Evolutionary conservation across 2,329 filamentous ascomycete species (phyloP).

Genomic region (Metarhizium album): DNA sequence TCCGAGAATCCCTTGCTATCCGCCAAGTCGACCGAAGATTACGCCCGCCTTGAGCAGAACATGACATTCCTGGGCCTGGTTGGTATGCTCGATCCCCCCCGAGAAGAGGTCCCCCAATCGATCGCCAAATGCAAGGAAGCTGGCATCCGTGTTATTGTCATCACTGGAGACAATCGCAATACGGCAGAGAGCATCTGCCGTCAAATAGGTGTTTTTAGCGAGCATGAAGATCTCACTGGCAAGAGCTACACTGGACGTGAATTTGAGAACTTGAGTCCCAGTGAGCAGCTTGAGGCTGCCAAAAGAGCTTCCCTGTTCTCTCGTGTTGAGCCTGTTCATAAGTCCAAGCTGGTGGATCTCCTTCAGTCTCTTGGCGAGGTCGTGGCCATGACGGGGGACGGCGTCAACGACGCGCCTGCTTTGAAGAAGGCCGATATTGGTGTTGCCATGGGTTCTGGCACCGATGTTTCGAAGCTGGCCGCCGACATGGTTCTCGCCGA

Average conservation of each 20-base stretch:
- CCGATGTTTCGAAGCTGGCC: constrained; percentile 90
- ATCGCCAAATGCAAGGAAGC: constrained; percentile 85
- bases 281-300: constrained; percentile 73
- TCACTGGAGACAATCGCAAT: constrained; percentile 96
- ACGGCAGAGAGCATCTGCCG: constrained; percentile 97
- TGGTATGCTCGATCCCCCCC: constrained; percentile 93
- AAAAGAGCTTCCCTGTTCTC: constrained; percentile 87
- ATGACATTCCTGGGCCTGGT: constrained; percentile 91
- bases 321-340: constrained; percentile 88
- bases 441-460: constrained; percentile 96
- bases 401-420: constrained; percentile 95
- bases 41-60: constrained; percentile 78
- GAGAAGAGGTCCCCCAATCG: constrained; percentile 77
- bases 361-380: constrained; percentile 89
- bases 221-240: constrained; percentile 69
- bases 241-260: constrained; percentile 95
- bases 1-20: constrained; percentile 58
- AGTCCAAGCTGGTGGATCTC: constrained; percentile 94
- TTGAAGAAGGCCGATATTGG: constrained; percentile 98
- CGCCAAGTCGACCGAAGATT: constrained; percentile 76
- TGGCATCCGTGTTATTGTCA: constrained; percentile 93
- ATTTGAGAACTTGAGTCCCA: constrained; percentile 74
- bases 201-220: constrained; percentile 86
- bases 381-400: constrained; percentile 98
- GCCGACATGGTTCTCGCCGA: constrained; percentile 98